A percentile compares a stretch with the other conserved stretches of the same genome.
These are phyloP conservation scores for Sporothrix pseudoabietina DNA, from an alignment of 2,329 filamentous ascomycete species.

Conservation along the genomic window DNA sequence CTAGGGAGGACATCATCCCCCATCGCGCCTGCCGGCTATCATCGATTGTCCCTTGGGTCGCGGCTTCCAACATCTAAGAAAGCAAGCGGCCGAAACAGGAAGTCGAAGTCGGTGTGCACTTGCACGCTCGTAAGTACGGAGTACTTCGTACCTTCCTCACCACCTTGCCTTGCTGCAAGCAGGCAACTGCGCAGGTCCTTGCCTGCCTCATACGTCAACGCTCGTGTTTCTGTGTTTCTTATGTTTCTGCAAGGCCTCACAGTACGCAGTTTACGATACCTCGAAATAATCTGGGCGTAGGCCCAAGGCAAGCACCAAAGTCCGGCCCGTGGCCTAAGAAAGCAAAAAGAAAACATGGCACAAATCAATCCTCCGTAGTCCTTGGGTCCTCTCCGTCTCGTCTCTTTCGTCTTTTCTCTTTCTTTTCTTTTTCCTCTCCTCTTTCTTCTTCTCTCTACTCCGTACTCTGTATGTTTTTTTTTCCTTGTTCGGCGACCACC, in stretches of 20 bases:
- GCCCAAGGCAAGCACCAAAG: not conserved
- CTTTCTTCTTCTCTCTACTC: not conserved
- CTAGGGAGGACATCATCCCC: not conserved
- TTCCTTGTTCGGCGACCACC: not conserved
- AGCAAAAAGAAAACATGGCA: not conserved
- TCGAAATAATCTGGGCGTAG: not conserved
- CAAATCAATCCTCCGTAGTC: constrained; percentile 3
- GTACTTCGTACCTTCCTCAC: not conserved
- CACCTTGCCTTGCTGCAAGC: not conserved
- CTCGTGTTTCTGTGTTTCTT: not conserved
- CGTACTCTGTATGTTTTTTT: not conserved
- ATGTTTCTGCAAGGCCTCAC: not conserved
- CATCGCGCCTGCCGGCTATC: not conserved
- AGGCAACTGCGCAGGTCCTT: not conserved
- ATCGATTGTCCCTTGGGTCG: not conserved
- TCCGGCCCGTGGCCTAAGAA: not conserved
- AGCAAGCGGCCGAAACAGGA: not conserved
- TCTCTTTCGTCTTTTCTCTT: not conserved
- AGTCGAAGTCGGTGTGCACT: constrained; percentile 6
- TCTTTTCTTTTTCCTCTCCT: not conserved
- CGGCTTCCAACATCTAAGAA: not conserved
- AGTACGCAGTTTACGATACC: not conserved
- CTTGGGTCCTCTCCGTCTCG: not conserved
- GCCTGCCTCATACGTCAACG: constrained; percentile 1
- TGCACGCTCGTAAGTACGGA: not conserved